These are phyloP conservation scores for Monilinia polystroma DNA, from an alignment of 2,329 filamentous ascomycete species.

Conservation along the genomic window DNA sequence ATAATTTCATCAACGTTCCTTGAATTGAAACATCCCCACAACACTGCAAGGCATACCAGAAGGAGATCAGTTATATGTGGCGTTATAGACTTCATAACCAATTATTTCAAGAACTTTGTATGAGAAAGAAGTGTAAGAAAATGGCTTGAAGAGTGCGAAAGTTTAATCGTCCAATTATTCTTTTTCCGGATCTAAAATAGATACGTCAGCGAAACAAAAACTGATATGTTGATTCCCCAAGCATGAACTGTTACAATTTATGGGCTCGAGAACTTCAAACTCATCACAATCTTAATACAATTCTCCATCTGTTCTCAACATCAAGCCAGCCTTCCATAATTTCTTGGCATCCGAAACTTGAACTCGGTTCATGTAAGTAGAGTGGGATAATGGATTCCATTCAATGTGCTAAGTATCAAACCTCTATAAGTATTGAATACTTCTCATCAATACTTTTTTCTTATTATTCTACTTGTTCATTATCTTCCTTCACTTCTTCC, in stretches of 20 bases:
- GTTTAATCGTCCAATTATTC: neutral
- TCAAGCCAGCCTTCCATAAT: neutral
- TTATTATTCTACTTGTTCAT: neutral
- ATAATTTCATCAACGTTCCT: slow-evolving; percentile 7
- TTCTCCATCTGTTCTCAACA: neutral
- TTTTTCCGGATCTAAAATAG: neutral
- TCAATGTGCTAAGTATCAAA: neutral
- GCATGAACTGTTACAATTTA: slow-evolving; percentile 15
- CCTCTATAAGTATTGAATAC: slow-evolving; percentile 11
- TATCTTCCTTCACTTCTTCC: neutral
- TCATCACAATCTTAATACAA: neutral
- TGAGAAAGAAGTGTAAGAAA: neutral
- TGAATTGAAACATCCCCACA: neutral
- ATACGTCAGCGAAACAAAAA: slow-evolving; percentile 11
- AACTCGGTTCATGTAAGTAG: neutral
- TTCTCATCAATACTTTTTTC: neutral
- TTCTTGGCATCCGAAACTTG: slow-evolving; percentile 13
- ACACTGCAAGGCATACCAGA: neutral
- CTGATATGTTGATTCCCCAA: neutral
- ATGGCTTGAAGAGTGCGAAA: neutral
- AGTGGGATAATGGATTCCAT: neutral
- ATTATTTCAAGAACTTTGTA: neutral
- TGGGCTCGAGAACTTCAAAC: slow-evolving; percentile 10
- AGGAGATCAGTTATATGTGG: no score
- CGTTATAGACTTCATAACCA: no score